Evolutionary conservation across 2,329 filamentous ascomycete genomes (phyloP), one percentile per base, ranked within the genome.

Genomic region (Hawksworthiomyces lignivorus): DNA sequence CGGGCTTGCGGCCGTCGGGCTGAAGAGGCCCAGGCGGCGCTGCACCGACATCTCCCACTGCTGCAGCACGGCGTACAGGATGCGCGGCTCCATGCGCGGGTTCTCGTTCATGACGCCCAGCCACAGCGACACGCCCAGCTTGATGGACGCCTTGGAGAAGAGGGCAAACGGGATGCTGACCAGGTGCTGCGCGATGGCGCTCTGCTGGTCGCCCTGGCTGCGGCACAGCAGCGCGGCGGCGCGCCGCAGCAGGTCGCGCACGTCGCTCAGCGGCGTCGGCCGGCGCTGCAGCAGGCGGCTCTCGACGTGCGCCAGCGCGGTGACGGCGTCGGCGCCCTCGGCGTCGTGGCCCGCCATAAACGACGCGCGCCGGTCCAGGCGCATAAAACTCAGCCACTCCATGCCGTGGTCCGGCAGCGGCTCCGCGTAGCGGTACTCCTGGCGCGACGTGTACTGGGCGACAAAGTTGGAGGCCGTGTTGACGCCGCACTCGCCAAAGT

Each of bases 31-130:
- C 39, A 83, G 74, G 48, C 77, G 79, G 52, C 77, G 81, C 45
- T 85, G 75, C 34, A 96, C 80, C 4, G 84, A 92, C 44, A 75
- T 71, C 61, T 97, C 90, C 87, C 90, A 98, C 49, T 90, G 85
- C 56, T 92, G 84, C 9, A 84, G 83, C 53, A 97, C 86, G 58
- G 94, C 87, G 39, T 80, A 81, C 24, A 98, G 65, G 43, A 99
- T 79, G 47, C 88, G 81, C 8, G 90, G 77, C 60, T 95, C 88
- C 62, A 96, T 82, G 43, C 77, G 76, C 3, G 89, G 86, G 55
- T 95, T 97, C 60, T 98, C 92, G 54, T 97, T 92, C 55, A 97
- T 94, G 12, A 97, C 86, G 20, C 92, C 92, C 47, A 96, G 79
- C 92, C 92, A 99, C 7, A 98, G 69, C 4, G 92, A 96, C 27